phyloP scores from a whole-genome alignment of 805 yeast genomes.

The Ascoidea rubescens region DNA sequence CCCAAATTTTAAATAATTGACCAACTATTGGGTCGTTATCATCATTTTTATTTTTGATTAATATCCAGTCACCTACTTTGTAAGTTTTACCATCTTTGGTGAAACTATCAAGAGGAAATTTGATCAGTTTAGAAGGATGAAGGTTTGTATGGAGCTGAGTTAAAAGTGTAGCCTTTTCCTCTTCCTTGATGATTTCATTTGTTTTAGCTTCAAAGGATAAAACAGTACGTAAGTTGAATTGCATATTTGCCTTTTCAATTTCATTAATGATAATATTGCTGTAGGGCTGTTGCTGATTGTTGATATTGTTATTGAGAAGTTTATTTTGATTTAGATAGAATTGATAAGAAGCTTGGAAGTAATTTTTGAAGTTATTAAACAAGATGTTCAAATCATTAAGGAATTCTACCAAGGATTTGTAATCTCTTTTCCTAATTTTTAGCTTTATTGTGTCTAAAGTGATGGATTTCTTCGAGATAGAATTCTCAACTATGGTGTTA shows the following conservation, averaged over 20 bases:
- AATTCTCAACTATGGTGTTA: conserved; percentile 17
- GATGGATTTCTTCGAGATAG: conserved; percentile 33
- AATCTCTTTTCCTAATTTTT: conserved; percentile 75
- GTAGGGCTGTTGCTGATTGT: not conserved
- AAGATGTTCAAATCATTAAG: conserved; percentile 63
- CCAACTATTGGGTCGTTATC: conserved; percentile 83
- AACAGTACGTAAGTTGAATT: conserved; percentile 14
- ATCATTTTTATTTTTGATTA: conserved; percentile 78
- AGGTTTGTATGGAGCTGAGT: conserved; percentile 6
- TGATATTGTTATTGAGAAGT: conserved; percentile 34
- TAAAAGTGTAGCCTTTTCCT: conserved; percentile 18
- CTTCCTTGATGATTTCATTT: conserved; percentile 43
- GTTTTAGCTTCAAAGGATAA: conserved; percentile 47
- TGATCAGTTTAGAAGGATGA: conserved; percentile 19
- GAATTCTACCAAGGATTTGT: conserved; percentile 61
- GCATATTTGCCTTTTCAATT: too few species aligned
- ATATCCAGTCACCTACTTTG: conserved; percentile 91
- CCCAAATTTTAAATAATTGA: conserved; percentile 90
- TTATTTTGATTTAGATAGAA: conserved; percentile 46
- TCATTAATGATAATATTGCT: too few species aligned
- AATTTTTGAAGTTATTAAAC: conserved; percentile 55
- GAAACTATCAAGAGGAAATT: conserved; percentile 70
- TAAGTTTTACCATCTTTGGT: conserved; percentile 59
- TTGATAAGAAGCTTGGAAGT: too few species aligned
- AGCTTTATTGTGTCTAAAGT: conserved; percentile 63